Evolutionary conservation across 352 stramenopile genomes (phyloP), one percentile per base, ranked within the genome.

Genomic region (Phytopythium kandeliae): DNA sequence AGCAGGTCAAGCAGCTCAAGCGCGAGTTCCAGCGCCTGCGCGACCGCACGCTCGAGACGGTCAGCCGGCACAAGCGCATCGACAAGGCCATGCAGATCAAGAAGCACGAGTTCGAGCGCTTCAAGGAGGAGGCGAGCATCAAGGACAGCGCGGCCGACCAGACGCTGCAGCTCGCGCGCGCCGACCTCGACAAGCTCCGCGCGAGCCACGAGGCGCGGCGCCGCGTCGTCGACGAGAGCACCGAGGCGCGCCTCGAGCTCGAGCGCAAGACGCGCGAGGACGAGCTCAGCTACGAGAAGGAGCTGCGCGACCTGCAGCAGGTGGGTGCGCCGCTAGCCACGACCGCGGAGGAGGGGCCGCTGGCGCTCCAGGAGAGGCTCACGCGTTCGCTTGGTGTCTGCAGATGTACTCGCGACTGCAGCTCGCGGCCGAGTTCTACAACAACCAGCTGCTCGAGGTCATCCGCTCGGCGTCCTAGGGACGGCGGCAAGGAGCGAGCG

Each of bases 61-160:
- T 77, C n/a, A 79, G 71, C 26, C 73, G 85, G 33, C 73, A 80
- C 36, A 76, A 92, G 64, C 78, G 83, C 1, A 46, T 86, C 36
- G 74, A 90, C 45, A 90, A 90, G 50, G 35, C 86, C 3, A 46
- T 82, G 17, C 71, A 85, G 44, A 77, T 88, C 37, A 89, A 90
- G 54, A 83, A 69, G 28, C 67, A 82, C 35, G 70, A 88, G 46
- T 66, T 92, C 28, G 65, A 80, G 35, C 71, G 67, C 31, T 88
- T 74, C 57, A 85, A 79, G 31, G 65, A 74, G n/a, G 80, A 94
- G 43, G 65, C 68, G 28, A 70, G 67, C 17, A 59, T 76, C 34
- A 86, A 86, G 50, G 78, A 89, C 30, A 66, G 79, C 54, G 74
- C 71, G 2, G 72, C 76, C 5, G 70, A 69, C 28, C 71, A 79